Base-by-base conservation (phyloP, 208 protist species). In the Leptomonas pyrrhocoris region DNA sequence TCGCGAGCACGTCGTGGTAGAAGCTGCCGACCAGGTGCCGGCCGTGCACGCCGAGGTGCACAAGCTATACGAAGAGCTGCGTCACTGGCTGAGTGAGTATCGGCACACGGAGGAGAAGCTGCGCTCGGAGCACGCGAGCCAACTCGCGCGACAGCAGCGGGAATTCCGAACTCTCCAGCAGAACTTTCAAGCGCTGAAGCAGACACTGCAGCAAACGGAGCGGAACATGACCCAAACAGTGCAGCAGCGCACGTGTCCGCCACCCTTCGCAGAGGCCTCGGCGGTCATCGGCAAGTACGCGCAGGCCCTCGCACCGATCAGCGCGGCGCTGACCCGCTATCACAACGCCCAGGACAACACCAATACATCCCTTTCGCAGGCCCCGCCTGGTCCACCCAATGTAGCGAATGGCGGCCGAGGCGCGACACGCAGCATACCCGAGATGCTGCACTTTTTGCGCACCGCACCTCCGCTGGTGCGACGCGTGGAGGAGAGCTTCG, bases 61-160 rank as follows among this genome's bases (percentile, higher is more conserved):
- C 56, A 58, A 53, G 21, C 50, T 89, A 16, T 82, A 84, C 54
- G 71, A 86, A 54, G 68, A 83, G 28, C 79, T 92, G 43, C 79
- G 58, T 18, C 60, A 80, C 66, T 82, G 73, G 68, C 72, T 85
- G 36, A 62, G 70, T 5, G 72, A 87, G 68, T 89, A 81, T 63
- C 34, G 40, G 8, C 71, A 74, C 19, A 68, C 82, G 2, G 51
- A 80, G 46, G 42, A 62, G 48, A 76, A 82, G 57, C 78, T 92
- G 54, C 53, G 48, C n/a, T 48, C 69, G 36, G 81, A 89, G 79
- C 68, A 60, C 57, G 28, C 48, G 3, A 59, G 74, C 27, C 48
- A 73, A 23, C 57, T 59, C 6, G 58, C 51, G 45, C 72, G 49
- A 43, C 61, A 73, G 62, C 54, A 68, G 21, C 78, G 68, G 18